Base-by-base conservation (phyloP, 1,284 basidiomycete genomes). In the Microstroma glucosiphilum region DNA sequence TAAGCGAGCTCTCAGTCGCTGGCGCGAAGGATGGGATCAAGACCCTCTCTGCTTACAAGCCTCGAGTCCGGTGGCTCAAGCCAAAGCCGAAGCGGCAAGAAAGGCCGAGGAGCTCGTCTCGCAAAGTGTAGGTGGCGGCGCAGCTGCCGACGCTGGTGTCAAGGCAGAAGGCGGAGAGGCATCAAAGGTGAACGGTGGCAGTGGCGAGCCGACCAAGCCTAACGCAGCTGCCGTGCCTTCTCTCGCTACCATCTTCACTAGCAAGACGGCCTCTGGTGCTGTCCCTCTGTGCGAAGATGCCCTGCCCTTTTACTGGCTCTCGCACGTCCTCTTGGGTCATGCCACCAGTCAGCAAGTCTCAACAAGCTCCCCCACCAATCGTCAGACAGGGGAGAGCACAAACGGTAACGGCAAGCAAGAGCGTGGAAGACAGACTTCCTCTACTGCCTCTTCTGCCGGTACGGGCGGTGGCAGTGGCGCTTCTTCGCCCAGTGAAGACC, bases 271-370 rank as follows among this genome's bases (percentile, higher is more conserved):
- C 0, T 73, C 71, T 6, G 72, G 72, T 8, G 72, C 69, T 3
- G 71, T 66, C n/a, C 64, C 72, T 37, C 64, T 75, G 11, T 69
- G 67, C 41, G 68, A 75, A 60, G 72, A 75, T 51, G 72, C 72
- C 6, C 58, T 75, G 58, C 72, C 72, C 6, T 60, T 75, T 58
- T 75, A 71, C 58, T 75, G 72, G 72, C 67, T 74, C 7, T 60
- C 65, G 1, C 69, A 74, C 37, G 72, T 74, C 30, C 65, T 74
- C 1, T 68, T 74, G 30, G 72, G 67, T 46, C 72, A 74, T 48
- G 70, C 69, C 26, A 62, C 65, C 6, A n/a, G 55, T 7, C 15
- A 25, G 21, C n/a, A 17, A 13, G 51, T 54, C 21, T 15, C 51
- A 4, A 21, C 3, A 2, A 21, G 13, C 17, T 15, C 13, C 21